Base-by-base conservation (phyloP, 2,329 filamentous ascomycete species). In the Fusarium azukiicola region DNA sequence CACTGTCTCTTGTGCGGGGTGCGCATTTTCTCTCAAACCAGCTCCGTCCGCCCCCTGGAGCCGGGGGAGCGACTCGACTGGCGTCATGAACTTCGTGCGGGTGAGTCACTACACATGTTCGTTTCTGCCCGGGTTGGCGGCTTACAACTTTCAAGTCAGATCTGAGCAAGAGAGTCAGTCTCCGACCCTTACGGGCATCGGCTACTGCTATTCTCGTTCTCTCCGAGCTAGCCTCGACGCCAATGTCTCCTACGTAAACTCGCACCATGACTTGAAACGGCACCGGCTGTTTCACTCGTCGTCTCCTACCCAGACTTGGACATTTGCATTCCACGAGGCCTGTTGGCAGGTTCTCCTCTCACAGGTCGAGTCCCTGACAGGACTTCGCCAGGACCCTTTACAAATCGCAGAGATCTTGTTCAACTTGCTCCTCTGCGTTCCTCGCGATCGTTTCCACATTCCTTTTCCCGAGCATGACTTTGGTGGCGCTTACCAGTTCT, bases 311-410 rank as follows among this genome's bases (percentile, higher is more conserved):
- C 7, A 52, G 8, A n/a, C 64, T 1, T 56, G 73, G 42, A 58
- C 64, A 2, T 74, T 74, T 52, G 40, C 17, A 13, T 74, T 74
- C 10, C 73, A 74, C 23, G 66, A 75, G 17, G 23, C 49, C 23
- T 75, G 73, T 19, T 75, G 70, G 73, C 9, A 56, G 50, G 56
- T 73, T 4, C 58, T 73, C 9, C 58, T 75, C 2, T 50, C 40
- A 6, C 56, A 67, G 17, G 46, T 75, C 16, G 27, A 50, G 36
- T 23, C 49, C 12, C 49, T 50, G 21, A 61, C 70, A 23, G 27
- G 17, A 6, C 6, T 9, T 5, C 8, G 14, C 6, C 46, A 50
- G 7, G 50, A 71, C 10, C 64, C 52, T n/a, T 21, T 9, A 12
- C 47, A n/a, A 52, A 40, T 73, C 23, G 38, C 58, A 69, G 23